Evolutionary conservation across 495 filamentous ascomycete genomes (phyloP).

Genomic region (Penicillium lividum): DNA sequence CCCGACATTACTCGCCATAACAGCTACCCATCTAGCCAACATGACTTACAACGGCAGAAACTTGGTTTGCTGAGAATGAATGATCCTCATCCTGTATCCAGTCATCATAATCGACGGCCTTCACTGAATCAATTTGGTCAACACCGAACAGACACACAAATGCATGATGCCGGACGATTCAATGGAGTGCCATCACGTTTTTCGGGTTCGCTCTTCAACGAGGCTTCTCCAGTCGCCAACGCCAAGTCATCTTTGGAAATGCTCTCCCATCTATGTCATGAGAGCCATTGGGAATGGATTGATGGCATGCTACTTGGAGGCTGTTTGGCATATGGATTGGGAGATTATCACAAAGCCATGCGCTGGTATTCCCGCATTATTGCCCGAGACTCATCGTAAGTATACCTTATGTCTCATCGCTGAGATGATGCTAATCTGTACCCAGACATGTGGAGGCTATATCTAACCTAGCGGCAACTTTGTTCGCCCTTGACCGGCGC

Average conservation of each 20-base stretch:
- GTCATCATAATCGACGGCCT: slow-evolving; percentile 29
- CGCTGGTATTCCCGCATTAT: slow-evolving; percentile 89
- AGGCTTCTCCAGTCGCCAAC: slow-evolving; percentile 37
- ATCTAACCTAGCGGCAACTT: slow-evolving; percentile 87
- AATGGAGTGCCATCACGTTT: slow-evolving; percentile 39
- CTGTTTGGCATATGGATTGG: slow-evolving; percentile 89
- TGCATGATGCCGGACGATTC: slow-evolving; percentile 36
- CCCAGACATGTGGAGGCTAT: slow-evolving; percentile 89
- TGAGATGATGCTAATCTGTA: background rate
- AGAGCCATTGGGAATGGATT: slow-evolving; percentile 90
- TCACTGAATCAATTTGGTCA: slow-evolving; percentile 33
- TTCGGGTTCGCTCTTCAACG: slow-evolving; percentile 31
- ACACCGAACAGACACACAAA: slow-evolving; percentile 28
- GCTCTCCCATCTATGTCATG: slow-evolving; percentile 76
- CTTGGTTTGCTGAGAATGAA: slow-evolving; percentile 14
- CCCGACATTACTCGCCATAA: slow-evolving; percentile 41
- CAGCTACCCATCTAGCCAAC: slow-evolving; percentile 43
- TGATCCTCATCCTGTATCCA: slow-evolving; percentile 15
- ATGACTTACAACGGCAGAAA: slow-evolving; percentile 34
- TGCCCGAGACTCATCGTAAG: slow-evolving; percentile 75
- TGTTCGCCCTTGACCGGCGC: slow-evolving; percentile 77
- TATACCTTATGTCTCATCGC: slow-evolving; percentile 18
- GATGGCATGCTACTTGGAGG: slow-evolving; percentile 94
- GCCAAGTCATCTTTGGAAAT: slow-evolving; percentile 76
- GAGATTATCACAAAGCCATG: slow-evolving; percentile 81